Evolutionary conservation across 2,329 filamentous ascomycete genomes (phyloP), one percentile per base, ranked within the genome.

Genomic region (Calonectria leucothoes): DNA sequence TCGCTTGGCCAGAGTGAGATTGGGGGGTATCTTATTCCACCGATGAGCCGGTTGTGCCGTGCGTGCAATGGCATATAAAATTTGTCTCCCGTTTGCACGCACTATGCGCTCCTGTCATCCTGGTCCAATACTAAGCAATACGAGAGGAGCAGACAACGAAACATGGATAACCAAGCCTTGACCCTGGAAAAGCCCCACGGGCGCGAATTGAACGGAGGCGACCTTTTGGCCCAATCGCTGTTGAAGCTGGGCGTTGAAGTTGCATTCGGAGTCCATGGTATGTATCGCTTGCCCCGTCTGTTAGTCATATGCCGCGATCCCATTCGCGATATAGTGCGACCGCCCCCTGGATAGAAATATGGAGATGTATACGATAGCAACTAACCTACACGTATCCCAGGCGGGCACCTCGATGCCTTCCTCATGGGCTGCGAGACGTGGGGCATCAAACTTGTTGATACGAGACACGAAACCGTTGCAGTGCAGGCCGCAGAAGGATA

Each of bases 251-350:
- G 55, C 6, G 55, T 61, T 23, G 55, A 61, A 39, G 55, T 61
- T 25, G 55, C 55, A 61, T 61, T 61, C 23, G 55, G 55, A 39
- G 33, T 61, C 37, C 55, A 61, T 39, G 55, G 55, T 61, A 61
- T 61, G 55, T 59, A 23, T 39, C 33, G 6, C 17, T 12, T 4
- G 55, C 1, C 14, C 15, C 20, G n/a, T 45, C 20, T n/a, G 12
- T 45, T 45, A 23, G 42, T 23, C 42, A 45, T 11, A 23, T 10
- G 20, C 42, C 42, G 42, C 42, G 12, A 45, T 23, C n/a, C n/a
- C 6, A 45, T 45, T 45, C n/a, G 42, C n/a, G 3, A 11, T 10
- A 45, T 45, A 45, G n/a, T n/a, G n/a, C n/a, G n/a, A n/a, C n/a
- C n/a, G n/a, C n/a, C n/a, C 7, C 2, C n/a, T 23, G 10, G 23